Base-by-base conservation (phyloP, 2,329 filamentous ascomycete species). In the Hymenoscyphus scutula region DNA sequence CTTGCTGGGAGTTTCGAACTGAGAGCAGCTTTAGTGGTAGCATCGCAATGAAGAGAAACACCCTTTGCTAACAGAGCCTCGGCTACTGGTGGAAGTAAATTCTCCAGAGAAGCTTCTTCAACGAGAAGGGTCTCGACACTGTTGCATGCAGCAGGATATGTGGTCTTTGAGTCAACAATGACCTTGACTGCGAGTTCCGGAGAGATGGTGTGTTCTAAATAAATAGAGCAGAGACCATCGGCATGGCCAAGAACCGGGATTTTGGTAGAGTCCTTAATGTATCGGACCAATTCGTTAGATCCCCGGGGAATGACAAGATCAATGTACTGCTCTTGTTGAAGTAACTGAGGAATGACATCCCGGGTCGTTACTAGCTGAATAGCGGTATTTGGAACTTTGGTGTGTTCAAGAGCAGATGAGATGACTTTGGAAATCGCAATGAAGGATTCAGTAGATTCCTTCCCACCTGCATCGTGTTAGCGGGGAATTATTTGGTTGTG, bases 181-280 rank as follows among this genome's bases (percentile, higher is more conserved):
- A 97, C 89, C 65, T 86, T 85, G 23, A 84, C 83, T 13, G 92
- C 91, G 77, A 91, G 88, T 53, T 82, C 78, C 45, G 81, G 77
- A 70, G 96, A 89, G 56, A 91, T 93, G 62, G 92, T 90, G 11
- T 82, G 81, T 71, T 95, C 90, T 58, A 99, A 82, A 76, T 95
- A 99, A 66, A 92, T 86, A 65, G 87, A 85, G 79, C 95, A 99
- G 62, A 98, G 83, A 38, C 95, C 95, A 75, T 99, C 95, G 27
- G 95, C 95, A 75, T 99, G 95, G 65, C 95, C 95, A 27, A 99
- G 86, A 1, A 99, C 95, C 1, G 95, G 95, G 70, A 99, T 98
- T 73, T 91, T 91, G 59, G 95, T 97, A 67, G 89, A 89, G 53
- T 87, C 84, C 77, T 98, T 97, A 77, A 97, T 92, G 76, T 91